Conservation (phyloP, 768 basidiomycete genomes). For the Tephrocybe sp. region DNA sequence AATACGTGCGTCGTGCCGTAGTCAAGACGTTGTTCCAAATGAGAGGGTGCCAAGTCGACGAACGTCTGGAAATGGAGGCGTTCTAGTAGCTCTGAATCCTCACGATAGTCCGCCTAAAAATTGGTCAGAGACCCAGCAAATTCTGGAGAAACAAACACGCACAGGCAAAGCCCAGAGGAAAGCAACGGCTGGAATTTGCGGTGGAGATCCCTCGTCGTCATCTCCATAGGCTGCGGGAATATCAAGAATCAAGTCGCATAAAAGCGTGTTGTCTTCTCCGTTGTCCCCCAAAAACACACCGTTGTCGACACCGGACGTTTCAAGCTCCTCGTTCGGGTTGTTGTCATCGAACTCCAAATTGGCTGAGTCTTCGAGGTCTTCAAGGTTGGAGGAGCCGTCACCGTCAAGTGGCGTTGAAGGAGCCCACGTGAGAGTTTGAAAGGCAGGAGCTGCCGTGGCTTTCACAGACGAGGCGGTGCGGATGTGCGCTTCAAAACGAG, state of each 20-base stretch:
- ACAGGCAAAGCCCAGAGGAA: too few species aligned
- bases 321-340: too few species aligned
- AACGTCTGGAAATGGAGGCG: background rate
- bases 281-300: background rate
- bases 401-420: too few species aligned
- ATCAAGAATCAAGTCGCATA: background rate
- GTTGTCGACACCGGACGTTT: background rate
- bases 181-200: conserved; percentile 15
- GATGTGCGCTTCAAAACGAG: conserved; percentile 8
- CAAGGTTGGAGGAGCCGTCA: too few species aligned
- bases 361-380: too few species aligned
- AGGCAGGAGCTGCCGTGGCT: too few species aligned
- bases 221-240: background rate
- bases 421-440: too few species aligned
- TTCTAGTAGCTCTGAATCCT: background rate
- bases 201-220: background rate
- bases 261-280: background rate
- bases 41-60: background rate
- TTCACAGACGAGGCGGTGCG: background rate
- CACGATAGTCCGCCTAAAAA: background rate
- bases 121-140: too few species aligned
- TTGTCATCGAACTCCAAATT: too few species aligned
- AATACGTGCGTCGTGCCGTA: background rate
- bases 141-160: too few species aligned
- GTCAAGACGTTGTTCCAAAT: background rate